Evolutionary conservation across 345 rosid genomes (phyloP).

Genomic region (Sisymbrium altissimum): DNA sequence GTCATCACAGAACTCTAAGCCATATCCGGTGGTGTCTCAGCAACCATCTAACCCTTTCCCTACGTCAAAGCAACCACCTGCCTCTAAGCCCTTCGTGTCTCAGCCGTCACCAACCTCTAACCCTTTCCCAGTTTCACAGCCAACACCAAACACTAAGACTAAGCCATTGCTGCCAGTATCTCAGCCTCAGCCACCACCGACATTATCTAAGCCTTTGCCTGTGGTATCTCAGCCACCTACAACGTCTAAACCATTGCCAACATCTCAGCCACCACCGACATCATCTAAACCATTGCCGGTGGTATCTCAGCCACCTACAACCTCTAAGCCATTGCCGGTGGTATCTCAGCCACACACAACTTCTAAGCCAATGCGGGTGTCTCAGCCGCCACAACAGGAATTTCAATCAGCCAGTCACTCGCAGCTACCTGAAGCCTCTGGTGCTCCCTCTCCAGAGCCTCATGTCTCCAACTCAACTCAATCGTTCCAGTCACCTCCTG

Average conservation of each 20-base stretch:
- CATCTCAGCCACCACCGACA: conserved; percentile 1
- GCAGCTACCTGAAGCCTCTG: conserved; percentile 13
- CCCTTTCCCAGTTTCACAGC: conserved; percentile 7
- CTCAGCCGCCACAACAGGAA: neutral
- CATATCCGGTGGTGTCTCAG: neutral
- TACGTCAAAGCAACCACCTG: too few species aligned
- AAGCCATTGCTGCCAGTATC: neutral
- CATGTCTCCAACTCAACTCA: conserved; percentile 16
- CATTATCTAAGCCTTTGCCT: neutral
- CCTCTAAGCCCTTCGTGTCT: too few species aligned
- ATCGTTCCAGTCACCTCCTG: conserved; percentile 5
- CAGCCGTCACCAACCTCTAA: neutral
- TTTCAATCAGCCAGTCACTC: conserved; percentile 8
- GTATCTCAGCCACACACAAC: conserved; percentile 14
- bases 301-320: too few species aligned
- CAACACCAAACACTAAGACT: neutral
- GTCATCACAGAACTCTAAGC: neutral
- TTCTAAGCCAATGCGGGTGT: too few species aligned
- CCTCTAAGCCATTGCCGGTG: neutral
- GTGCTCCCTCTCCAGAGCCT: conserved; percentile 9
- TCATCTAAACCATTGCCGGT: neutral
- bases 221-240: too few species aligned
- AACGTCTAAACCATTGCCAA: neutral
- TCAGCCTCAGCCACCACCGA: conserved; percentile 7
- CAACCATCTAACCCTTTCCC: conserved; percentile 1